Evolutionary conservation across 2,329 filamentous ascomycete species (phyloP), one percentile per base, ranked within the genome.

Genomic region (Ambrosiella cleistominuta): DNA sequence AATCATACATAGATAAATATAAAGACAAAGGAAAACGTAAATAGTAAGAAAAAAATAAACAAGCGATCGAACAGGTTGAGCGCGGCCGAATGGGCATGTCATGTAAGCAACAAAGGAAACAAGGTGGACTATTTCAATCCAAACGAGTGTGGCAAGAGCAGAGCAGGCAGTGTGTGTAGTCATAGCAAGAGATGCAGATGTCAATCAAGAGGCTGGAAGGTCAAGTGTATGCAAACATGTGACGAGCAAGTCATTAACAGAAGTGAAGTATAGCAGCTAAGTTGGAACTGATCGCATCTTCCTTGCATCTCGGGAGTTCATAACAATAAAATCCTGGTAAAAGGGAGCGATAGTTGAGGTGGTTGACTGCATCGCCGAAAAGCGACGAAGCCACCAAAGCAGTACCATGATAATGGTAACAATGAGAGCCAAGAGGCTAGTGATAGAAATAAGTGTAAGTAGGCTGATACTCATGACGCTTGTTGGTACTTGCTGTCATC

Each of bases 141-240:
- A 57, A 45, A 57, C 52, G 52, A 50, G 53, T 42, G 50, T 49
- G 50, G 42, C 54, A 57, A 40, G 54, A 51, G 47, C 47, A 51
- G 47, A 49, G 11, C 39, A 42, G n/a, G 39, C 6, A 42, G 27
- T 27, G 27, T 27, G 27, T 27, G 27, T 27, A 3, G 3, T 27
- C 39, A 42, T n/a, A 42, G 39, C 11, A n/a, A 42, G 39, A 42
- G 39, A 42, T 12, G 11, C 39, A 42, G n/a, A 42, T 11, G n/a
- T n/a, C 11, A 42, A 42, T 11, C 1, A n/a, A 42, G 39, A 12
- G 11, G 39, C 11, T 12, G n/a, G n/a, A 42, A 42, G 6, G n/a
- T 12, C 11, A 42, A 42, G 39, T 42, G 11, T 42, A 3, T 7
- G n/a, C 39, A 42, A n/a, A 35, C 9, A 19, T 51, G 8, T 36